Conservation (phyloP, 345 rosid species). For the Eucalyptus sideroxylon region DNA sequence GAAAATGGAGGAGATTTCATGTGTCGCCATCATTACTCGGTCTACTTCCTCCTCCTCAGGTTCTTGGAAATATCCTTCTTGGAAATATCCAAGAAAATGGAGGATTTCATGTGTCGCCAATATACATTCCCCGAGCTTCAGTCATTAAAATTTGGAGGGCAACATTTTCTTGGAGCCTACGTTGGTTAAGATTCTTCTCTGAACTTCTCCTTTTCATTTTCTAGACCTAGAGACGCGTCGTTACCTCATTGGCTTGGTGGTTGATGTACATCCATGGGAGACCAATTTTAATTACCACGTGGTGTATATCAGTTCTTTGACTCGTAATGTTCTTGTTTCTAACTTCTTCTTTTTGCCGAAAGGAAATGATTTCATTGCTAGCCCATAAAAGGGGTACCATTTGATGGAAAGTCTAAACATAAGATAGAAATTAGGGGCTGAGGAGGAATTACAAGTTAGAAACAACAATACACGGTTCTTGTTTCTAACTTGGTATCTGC, state of each 20-base stretch:
- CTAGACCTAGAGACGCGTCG: background rate
- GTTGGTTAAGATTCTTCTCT: background rate
- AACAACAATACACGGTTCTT: background rate
- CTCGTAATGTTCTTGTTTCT: background rate
- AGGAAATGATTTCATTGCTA: too few species aligned
- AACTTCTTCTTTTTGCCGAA: background rate
- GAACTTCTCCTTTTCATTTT: background rate
- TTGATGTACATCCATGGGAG: background rate
- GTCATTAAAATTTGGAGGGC: background rate
- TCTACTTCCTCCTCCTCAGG: background rate
- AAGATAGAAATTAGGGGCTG: too few species aligned
- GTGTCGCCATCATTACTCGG: background rate
- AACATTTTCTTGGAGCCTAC: background rate
- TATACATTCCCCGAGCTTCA: background rate
- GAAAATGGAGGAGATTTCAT: background rate
- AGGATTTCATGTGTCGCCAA: background rate
- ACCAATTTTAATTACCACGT: background rate
- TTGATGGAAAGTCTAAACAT: too few species aligned
- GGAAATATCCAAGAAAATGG: background rate
- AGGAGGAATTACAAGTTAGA: too few species aligned
- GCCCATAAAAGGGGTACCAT: too few species aligned
- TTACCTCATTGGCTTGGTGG: background rate
- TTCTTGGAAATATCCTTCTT: background rate
- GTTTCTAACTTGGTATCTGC: background rate
- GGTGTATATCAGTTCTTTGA: background rate